Conservation (phyloP, 768 basidiomycete genomes). For the Lactifluus volemus region DNA sequence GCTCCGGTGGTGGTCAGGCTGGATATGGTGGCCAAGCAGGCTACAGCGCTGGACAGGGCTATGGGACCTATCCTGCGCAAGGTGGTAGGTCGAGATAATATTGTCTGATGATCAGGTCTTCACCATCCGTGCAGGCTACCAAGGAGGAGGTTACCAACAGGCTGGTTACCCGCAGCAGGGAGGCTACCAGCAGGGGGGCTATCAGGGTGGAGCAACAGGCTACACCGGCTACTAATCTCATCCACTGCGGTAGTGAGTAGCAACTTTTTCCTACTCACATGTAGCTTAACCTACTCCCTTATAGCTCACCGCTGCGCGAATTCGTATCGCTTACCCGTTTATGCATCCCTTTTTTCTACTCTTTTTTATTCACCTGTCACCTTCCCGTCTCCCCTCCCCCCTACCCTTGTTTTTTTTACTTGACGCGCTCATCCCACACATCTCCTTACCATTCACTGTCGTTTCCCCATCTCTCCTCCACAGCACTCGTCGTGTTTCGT, state of each 20-base stretch:
- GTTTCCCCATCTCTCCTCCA: slow-evolving; percentile 21
- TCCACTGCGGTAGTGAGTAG: background rate
- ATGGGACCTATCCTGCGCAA: background rate
- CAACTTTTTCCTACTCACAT: no score
- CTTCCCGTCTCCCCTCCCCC: background rate
- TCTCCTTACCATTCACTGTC: slow-evolving; percentile 32
- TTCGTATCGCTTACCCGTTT: background rate
- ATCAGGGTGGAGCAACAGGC: background rate
- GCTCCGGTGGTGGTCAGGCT: slow-evolving; percentile 24
- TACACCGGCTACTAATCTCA: slow-evolving; percentile 18
- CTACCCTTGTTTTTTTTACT: slow-evolving; percentile 12
- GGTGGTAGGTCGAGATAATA: background rate
- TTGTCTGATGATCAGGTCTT: background rate
- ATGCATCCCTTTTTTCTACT: slow-evolving; percentile 11
- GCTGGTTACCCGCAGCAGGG: slow-evolving; percentile 7
- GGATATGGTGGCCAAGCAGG: slow-evolving; percentile 17
- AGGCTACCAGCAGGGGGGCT: background rate
- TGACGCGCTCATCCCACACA: slow-evolving; percentile 30
- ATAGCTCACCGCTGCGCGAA: background rate
- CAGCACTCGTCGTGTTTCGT: slow-evolving; percentile 34
- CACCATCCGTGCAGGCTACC: background rate
- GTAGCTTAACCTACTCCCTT: background rate
- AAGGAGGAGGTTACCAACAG: background rate
- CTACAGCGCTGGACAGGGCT: no score
- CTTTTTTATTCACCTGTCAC: background rate